Evolutionary conservation across 2,329 filamentous ascomycete genomes (phyloP).

Genomic region (Fusarium sp.): DNA sequence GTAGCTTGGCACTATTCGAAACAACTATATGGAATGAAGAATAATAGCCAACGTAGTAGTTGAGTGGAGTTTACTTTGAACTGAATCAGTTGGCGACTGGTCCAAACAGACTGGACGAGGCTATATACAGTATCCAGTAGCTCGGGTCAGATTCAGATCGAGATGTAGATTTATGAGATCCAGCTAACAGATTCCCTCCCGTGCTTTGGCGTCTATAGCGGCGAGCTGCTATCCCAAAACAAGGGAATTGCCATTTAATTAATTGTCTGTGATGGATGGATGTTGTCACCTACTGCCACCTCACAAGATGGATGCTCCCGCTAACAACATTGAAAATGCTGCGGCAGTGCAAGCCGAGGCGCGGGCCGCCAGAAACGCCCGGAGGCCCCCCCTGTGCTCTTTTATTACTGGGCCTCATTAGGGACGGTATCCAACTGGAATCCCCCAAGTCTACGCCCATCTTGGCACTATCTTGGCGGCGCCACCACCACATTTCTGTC

Average conservation of each 20-base stretch:
- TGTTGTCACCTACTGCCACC: background rate
- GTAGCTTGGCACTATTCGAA: background rate
- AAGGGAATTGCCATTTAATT: background rate
- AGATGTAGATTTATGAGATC: background rate
- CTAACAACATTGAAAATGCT: background rate
- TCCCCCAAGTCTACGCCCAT: conserved; percentile 8
- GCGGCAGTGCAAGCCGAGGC: background rate
- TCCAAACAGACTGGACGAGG: background rate
- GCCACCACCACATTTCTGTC: conserved; percentile 16
- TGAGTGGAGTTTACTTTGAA: background rate
- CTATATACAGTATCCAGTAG: background rate
- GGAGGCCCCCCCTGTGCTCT: background rate
- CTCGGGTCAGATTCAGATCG: background rate
- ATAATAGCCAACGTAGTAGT: background rate
- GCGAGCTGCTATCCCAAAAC: background rate
- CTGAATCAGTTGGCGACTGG: background rate
- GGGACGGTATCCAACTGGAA: background rate
- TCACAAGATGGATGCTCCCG: background rate
- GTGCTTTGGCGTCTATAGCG: conserved; percentile 1
- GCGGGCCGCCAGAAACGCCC: background rate
- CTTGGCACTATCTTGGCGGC: conserved; percentile 31
- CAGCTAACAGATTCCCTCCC: background rate
- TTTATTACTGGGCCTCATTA: background rate
- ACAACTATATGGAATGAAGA: background rate
- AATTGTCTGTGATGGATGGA: background rate